A percentile compares a stretch with the other conserved stretches of the same genome.
phyloP scores from a whole-genome alignment of 495 filamentous ascomycete genomes.

The Margaritispora aquatica region DNA sequence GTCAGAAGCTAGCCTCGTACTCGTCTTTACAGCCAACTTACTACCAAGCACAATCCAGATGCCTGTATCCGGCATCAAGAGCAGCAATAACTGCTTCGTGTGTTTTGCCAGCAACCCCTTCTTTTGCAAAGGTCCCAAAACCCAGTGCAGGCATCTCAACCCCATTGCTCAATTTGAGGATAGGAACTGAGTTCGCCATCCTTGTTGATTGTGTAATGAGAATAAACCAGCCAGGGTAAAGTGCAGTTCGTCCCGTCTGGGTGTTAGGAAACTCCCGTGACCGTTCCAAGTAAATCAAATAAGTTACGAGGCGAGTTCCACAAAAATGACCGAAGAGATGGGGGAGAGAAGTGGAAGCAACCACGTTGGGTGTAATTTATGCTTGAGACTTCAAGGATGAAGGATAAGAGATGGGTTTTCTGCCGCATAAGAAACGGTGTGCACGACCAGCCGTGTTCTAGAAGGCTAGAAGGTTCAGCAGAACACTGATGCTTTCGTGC shows the following conservation, averaged over 20 bases:
- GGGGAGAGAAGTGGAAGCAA: not conserved
- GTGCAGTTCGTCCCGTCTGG: not conserved
- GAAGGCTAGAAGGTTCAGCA: not conserved
- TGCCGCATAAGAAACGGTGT: not conserved
- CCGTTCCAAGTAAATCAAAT: not conserved
- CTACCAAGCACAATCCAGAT: slow-evolving; percentile 66
- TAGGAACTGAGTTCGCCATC: slow-evolving; percentile 19
- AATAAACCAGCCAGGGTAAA: not conserved
- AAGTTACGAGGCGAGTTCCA: not conserved
- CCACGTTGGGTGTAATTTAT: not conserved
- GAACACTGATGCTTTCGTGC: not conserved
- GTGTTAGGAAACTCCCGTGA: not conserved
- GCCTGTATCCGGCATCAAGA: slow-evolving; percentile 55
- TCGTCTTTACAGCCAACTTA: slow-evolving; percentile 3
- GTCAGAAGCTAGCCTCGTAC: not conserved
- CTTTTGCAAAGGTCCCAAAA: slow-evolving; percentile 59
- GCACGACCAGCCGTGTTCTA: not conserved
- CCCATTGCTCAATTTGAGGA: slow-evolving; percentile 55
- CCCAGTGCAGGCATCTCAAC: slow-evolving; percentile 55
- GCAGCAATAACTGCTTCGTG: slow-evolving; percentile 49
- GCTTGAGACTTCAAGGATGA: not conserved
- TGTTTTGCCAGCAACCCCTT: slow-evolving; percentile 50
- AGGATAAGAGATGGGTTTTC: not conserved
- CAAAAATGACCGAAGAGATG: not conserved
- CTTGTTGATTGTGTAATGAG: no score